Conservation (phyloP, 805 yeast genomes). For the Aciculoconidium aculeatum region DNA sequence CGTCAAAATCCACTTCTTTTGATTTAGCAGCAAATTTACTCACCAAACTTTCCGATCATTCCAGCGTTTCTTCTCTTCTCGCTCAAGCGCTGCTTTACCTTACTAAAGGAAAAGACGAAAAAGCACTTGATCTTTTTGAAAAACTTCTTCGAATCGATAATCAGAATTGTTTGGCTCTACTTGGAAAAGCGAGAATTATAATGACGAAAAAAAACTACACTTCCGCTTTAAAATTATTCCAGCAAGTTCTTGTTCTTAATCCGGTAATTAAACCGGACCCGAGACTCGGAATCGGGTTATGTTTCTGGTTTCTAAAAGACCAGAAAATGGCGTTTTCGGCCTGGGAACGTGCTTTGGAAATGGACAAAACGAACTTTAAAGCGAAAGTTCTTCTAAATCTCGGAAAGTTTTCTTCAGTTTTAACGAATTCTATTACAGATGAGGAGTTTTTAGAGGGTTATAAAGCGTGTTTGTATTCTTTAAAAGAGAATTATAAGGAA, state of each 20-base stretch:
- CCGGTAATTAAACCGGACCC: conserved; percentile 87
- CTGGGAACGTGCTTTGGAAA: conserved; percentile 74
- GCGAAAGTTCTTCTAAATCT: conserved; percentile 64
- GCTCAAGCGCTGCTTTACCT: conserved; percentile 64
- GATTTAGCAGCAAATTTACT: too few relatives aligned
- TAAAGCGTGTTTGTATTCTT: conserved; percentile 49
- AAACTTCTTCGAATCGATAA: conserved; percentile 47
- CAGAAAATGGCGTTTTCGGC: conserved; percentile 68
- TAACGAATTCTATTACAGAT: conserved; percentile 50
- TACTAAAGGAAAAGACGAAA: conserved; percentile 57
- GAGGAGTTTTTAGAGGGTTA: conserved; percentile 60
- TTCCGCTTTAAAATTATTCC: conserved; percentile 75
- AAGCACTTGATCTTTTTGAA: conserved; percentile 67
- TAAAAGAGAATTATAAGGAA: conserved; percentile 30
- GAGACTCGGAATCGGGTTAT: conserved; percentile 88
- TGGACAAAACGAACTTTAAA: conserved; percentile 54
- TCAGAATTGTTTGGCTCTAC: conserved; percentile 65
- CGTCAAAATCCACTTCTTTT: too few relatives aligned
- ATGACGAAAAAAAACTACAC: conserved; percentile 68
- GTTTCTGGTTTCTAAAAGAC: conserved; percentile 86
- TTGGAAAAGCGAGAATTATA: conserved; percentile 79
- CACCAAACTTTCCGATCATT: too few relatives aligned
- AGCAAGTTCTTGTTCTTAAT: conserved; percentile 68
- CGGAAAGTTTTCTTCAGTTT: conserved; percentile 59
- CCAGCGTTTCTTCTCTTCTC: conserved; percentile 42